Percentiles rank a stretch among this genome's conserved stretches.
Evolutionary conservation across 805 yeast species (phyloP).

Genomic region (baker's yeast (Saccharomyces cerevisiae)): DNA sequence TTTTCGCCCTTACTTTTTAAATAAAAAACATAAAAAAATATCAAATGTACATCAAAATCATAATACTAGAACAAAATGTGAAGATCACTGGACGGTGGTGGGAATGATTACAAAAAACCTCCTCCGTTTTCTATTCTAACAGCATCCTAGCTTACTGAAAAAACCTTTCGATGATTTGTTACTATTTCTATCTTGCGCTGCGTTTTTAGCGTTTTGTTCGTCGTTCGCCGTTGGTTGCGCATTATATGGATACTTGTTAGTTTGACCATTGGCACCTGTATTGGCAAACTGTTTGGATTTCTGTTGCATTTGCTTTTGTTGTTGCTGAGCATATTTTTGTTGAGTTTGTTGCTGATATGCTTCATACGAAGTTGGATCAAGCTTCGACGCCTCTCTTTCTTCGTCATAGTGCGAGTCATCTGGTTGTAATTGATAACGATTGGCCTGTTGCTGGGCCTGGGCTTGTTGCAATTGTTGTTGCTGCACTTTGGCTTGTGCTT

Average conservation of each 20-base stretch:
- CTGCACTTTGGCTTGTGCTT: constrained; percentile 5
- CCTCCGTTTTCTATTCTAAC: constrained; percentile 14
- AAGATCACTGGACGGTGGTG: neutral
- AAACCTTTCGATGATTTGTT: constrained; percentile 25
- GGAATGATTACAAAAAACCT: neutral
- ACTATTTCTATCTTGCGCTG: constrained; percentile 13
- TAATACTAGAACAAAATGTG: neutral
- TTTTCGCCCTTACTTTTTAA: neutral
- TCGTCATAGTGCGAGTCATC: constrained; percentile 26
- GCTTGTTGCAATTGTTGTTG: constrained; percentile 12
- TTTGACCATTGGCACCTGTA: neutral
- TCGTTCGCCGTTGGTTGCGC: constrained; percentile 17
- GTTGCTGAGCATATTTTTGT: constrained; percentile 29
- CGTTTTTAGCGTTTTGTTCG: neutral
- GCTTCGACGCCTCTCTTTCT: constrained; percentile 15
- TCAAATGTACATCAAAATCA: neutral
- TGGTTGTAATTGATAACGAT: constrained; percentile 21
- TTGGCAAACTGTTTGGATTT: constrained; percentile 2
- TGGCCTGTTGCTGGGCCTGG: constrained; percentile 11
- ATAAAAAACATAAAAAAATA: neutral
- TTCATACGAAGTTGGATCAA: constrained; percentile 37
- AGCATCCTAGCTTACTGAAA: constrained; percentile 30
- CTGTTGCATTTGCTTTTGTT: constrained; percentile 13
- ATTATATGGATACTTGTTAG: constrained; percentile 5
- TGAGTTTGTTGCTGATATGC: constrained; percentile 33